These are phyloP conservation scores for Cicer chorassanicum DNA, from an alignment of 306 rosid genomes.

Conservation along the genomic window DNA sequence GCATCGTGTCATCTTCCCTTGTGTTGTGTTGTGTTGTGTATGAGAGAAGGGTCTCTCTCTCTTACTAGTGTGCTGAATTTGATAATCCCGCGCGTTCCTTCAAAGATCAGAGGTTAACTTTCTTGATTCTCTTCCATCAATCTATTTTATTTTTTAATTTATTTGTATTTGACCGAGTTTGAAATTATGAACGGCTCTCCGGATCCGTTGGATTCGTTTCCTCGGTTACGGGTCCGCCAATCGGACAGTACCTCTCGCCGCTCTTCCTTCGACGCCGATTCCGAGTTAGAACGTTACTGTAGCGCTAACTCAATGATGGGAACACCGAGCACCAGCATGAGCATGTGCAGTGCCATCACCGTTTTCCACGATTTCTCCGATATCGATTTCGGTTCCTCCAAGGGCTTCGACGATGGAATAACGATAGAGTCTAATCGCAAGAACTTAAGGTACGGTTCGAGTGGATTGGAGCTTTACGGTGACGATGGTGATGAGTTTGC, in stretches of 20 bases:
- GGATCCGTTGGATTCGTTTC: slow-evolving; percentile 57
- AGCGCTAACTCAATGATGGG: slow-evolving; percentile 90
- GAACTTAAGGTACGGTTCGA: slow-evolving; percentile 40
- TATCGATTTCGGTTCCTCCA: slow-evolving; percentile 57
- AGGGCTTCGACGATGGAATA: slow-evolving; percentile 52
- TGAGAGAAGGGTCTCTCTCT: not conserved
- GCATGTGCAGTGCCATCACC: slow-evolving; percentile 70
- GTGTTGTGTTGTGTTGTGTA: not conserved
- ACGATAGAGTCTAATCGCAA: slow-evolving; percentile 40
- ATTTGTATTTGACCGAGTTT: slow-evolving; percentile 35
- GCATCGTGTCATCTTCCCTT: slow-evolving; percentile 22
- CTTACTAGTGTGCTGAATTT: slow-evolving; percentile 25
- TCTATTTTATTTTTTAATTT: not conserved
- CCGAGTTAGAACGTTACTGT: slow-evolving; percentile 88
- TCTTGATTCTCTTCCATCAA: not conserved
- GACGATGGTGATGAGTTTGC: slow-evolving; percentile 55
- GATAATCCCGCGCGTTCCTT: slow-evolving; percentile 14
- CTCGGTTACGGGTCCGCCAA: slow-evolving; percentile 47
- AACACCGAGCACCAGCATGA: slow-evolving; percentile 62
- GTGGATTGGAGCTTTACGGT: slow-evolving; percentile 66
- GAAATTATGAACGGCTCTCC: slow-evolving; percentile 53
- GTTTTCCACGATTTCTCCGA: slow-evolving; percentile 69
- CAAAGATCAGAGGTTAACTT: slow-evolving; percentile 1
- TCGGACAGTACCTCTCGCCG: slow-evolving; percentile 59
- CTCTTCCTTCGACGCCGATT: slow-evolving; percentile 75